A percentile compares a stretch with the other conserved stretches of the same genome.
phyloP scores from a whole-genome alignment of 495 filamentous ascomycete species.

The Evernia prunastri region DNA sequence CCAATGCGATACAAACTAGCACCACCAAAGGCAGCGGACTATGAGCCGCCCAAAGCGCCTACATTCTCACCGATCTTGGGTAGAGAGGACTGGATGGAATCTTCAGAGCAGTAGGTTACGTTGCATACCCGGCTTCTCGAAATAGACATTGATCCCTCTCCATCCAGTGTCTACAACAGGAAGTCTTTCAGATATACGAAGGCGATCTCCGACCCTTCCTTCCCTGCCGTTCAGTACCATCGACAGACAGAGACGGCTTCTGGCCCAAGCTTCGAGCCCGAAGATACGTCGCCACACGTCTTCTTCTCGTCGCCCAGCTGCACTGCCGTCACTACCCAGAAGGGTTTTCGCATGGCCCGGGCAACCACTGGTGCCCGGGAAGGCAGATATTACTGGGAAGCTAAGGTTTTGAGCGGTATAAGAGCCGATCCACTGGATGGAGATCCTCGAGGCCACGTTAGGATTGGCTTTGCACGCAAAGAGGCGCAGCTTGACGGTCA shows the following conservation, averaged over 20 bases:
- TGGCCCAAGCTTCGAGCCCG: conserved; percentile 76
- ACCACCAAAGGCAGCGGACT: conserved; percentile 51
- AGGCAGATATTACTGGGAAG: conserved; percentile 90
- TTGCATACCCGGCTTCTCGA: too few species aligned
- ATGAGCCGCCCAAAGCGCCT: conserved; percentile 50
- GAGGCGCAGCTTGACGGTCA: conserved; percentile 76
- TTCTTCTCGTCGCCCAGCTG: conserved; percentile 55
- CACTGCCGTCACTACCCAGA: conserved; percentile 61
- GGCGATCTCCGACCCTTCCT: conserved; percentile 80
- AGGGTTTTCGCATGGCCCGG: conserved; percentile 70
- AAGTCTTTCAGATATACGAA: conserved; percentile 86
- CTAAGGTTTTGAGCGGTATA: conserved; percentile 70
- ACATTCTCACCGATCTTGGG: conserved; percentile 42
- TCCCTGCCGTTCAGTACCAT: conserved; percentile 82
- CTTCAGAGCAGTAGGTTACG: conserved; percentile 55
- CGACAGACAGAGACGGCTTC: conserved; percentile 84
- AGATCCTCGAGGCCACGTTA: conserved; percentile 60
- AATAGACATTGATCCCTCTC: conserved; percentile 9
- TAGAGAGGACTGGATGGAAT: conserved; percentile 41
- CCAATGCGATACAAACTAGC: conserved; percentile 54
- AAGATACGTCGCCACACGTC: conserved; percentile 78
- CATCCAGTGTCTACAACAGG: conserved; percentile 66
- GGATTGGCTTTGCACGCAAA: conserved; percentile 82
- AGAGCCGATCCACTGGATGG: conserved; percentile 26
- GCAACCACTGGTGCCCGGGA: conserved; percentile 90